Percentiles rank a stretch among this genome's conserved stretches.
phyloP scores from a whole-genome alignment of 2,329 filamentous ascomycete genomes.

The Chaetomium strumarium region DNA sequence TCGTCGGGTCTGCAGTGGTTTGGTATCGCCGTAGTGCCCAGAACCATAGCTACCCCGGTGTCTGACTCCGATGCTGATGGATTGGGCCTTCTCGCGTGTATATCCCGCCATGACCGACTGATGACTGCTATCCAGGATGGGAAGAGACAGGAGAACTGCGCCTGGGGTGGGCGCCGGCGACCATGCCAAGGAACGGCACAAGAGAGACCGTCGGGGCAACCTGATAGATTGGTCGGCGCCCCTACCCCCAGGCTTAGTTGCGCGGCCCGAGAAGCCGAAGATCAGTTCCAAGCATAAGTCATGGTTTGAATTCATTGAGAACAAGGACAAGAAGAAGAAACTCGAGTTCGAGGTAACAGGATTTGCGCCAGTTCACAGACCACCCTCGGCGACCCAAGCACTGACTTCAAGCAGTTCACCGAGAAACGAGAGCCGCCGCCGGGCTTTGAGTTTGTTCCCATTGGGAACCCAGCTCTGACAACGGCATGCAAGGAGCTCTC shows the following conservation, averaged over 20 bases:
- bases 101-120: constrained; percentile 6
- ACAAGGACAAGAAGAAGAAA: constrained; percentile 59
- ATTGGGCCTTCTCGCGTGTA: background rate
- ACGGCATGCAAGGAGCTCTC: constrained; percentile 59
- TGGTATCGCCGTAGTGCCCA: background rate
- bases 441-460: constrained; percentile 57
- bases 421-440: constrained; percentile 47
- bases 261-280: constrained; percentile 26
- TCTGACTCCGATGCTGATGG: background rate
- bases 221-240: constrained; percentile 25
- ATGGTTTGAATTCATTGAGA: constrained; percentile 60
- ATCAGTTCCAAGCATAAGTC: constrained; percentile 52
- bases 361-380: background rate
- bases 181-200: constrained; percentile 31
- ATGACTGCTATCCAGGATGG: constrained; percentile 24
- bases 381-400: constrained; percentile 8
- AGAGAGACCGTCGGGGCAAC: constrained; percentile 25
- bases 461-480: constrained; percentile 56
- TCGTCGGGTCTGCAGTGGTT: background rate
- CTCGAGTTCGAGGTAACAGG: constrained; percentile 52
- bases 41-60: background rate
- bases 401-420: constrained; percentile 43
- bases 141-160: constrained; percentile 27
- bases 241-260: constrained; percentile 26
- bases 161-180: constrained; percentile 23